Evolutionary conservation across 2,329 filamentous ascomycete species (phyloP).

Genomic region (Fusarium abutilonis): DNA sequence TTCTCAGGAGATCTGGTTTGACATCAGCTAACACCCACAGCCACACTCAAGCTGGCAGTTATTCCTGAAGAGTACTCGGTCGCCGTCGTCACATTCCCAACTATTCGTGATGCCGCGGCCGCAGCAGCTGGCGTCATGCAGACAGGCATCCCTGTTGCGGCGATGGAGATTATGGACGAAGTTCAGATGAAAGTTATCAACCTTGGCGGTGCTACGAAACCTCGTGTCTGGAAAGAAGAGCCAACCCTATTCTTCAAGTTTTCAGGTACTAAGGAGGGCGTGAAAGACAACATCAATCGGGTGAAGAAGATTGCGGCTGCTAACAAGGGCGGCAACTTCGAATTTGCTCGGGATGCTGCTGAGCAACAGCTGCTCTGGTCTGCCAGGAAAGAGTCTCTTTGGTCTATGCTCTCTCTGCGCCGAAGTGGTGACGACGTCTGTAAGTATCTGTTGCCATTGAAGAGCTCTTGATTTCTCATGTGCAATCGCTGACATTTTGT

Average conservation of each 20-base stretch:
- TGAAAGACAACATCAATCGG: constrained; percentile 77
- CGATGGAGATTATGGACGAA: constrained; percentile 89
- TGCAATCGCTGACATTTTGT: neutral
- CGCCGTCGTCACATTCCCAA: constrained; percentile 81
- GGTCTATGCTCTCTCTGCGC: constrained; percentile 79
- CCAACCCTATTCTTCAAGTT: constrained; percentile 90
- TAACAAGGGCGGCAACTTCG: constrained; percentile 74
- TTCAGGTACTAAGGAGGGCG: constrained; percentile 79
- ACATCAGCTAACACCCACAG: constrained; percentile 48
- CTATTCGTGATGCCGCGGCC: constrained; percentile 77
- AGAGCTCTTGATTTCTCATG: neutral
- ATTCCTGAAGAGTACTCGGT: constrained; percentile 80
- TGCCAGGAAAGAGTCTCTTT: constrained; percentile 83
- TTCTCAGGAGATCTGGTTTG: neutral
- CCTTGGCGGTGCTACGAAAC: constrained; percentile 73
- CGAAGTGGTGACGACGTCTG: constrained; percentile 74
- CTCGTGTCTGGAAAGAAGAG: constrained; percentile 75
- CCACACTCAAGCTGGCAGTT: constrained; percentile 81
- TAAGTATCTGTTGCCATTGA: constrained; percentile 46
- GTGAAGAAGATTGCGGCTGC: constrained; percentile 74
- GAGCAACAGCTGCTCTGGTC: constrained; percentile 83
- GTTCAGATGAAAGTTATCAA: constrained; percentile 89
- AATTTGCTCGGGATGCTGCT: constrained; percentile 76
- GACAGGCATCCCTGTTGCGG: constrained; percentile 75
- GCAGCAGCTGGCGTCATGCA: constrained; percentile 81